A percentile compares a stretch with the other conserved stretches of the same genome.
Evolutionary conservation across 768 basidiomycete genomes (phyloP).

Genomic region (Scleroderma bovista): DNA sequence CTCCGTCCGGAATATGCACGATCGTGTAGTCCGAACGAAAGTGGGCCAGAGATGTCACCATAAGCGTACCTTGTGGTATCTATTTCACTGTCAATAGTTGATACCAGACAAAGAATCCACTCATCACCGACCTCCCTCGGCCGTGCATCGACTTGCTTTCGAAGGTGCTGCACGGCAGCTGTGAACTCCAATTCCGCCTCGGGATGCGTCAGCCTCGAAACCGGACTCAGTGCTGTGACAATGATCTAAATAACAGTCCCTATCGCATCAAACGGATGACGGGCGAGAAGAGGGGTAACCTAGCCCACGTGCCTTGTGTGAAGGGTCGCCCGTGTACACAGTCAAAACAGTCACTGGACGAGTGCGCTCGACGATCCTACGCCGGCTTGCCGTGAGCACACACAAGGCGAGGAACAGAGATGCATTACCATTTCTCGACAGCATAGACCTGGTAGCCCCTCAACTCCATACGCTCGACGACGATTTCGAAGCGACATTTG

Average conservation of each 20-base stretch:
- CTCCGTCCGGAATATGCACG: slow-evolving; percentile 65
- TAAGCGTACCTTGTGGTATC: slow-evolving; percentile 63
- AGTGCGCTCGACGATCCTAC: slow-evolving; percentile 64
- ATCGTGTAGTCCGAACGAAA: slow-evolving; percentile 87
- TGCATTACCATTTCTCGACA: slow-evolving; percentile 71
- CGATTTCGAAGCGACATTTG: slow-evolving; percentile 44
- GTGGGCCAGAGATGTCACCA: slow-evolving; percentile 81
- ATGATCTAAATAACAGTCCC: slow-evolving; percentile 41
- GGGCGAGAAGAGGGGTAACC: background rate
- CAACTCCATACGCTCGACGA: slow-evolving; percentile 40
- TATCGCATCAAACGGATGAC: slow-evolving; percentile 12
- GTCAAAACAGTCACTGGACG: slow-evolving; percentile 55
- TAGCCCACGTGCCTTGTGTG: slow-evolving; percentile 47
- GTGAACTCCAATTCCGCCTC: slow-evolving; percentile 56
- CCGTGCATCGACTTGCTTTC: slow-evolving; percentile 62
- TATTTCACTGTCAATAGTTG: slow-evolving; percentile 15
- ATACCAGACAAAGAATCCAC: background rate
- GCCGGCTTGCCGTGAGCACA: background rate
- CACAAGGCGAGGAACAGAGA: background rate
- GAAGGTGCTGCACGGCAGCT: slow-evolving; percentile 52
- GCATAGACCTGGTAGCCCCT: slow-evolving; percentile 77
- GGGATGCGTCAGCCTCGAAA: slow-evolving; percentile 33
- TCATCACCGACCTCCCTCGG: slow-evolving; percentile 50
- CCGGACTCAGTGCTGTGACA: slow-evolving; percentile 50
- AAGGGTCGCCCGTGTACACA: slow-evolving; percentile 73